Evolutionary conservation across 1,139 yeast species (phyloP), one percentile per base, ranked within the genome.

Genomic region (Yamadazyma trypodendri): DNA sequence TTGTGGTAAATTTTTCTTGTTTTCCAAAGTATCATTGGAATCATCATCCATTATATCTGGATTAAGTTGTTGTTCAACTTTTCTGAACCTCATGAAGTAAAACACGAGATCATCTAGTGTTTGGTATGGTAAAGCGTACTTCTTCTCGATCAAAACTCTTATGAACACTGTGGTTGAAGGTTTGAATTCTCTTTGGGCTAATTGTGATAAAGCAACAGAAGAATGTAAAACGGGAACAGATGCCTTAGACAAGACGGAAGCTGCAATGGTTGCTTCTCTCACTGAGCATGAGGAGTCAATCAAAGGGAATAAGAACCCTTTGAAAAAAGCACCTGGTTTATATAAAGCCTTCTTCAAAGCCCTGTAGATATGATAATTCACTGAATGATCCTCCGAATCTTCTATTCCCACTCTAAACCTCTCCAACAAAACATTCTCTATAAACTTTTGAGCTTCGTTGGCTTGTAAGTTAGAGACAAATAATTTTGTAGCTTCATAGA

Each of bases 271-370:
- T 1, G 98, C 97, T 60, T 92, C 99, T 56, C 95, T 79, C 13
- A 87, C 83, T 7, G 95, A 74, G 62, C 97, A 90, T 43, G 81
- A 83, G 12, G 81, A 76, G 55, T 86, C 95, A 21, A 88, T 86
- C 42, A 92, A 70, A 11, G 97, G 97, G 57, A 92, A 86, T 42
- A 92, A 68, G 54, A 92, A 90, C 1, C 98, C 99, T 62, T 89
- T 90, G 75, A 92, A 92, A 55, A 90, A 94, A 12, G 98, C 98
- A 40, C 95, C 92, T 18, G 99, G 98, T 62, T 92, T 94, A 69
- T 92, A 92, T 39, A 94, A 74, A 1, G 97, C 79, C 64, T 94
- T 94, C 61, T 90, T 90, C 50, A 92, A 68, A 1, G 98, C 82
- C 55, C 97, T 79, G 62, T 92, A 92, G 34, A 92, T 72, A 58